Evolutionary conservation across 441 rosid species (phyloP).

Genomic region (Arabidopsis hybrid): DNA sequence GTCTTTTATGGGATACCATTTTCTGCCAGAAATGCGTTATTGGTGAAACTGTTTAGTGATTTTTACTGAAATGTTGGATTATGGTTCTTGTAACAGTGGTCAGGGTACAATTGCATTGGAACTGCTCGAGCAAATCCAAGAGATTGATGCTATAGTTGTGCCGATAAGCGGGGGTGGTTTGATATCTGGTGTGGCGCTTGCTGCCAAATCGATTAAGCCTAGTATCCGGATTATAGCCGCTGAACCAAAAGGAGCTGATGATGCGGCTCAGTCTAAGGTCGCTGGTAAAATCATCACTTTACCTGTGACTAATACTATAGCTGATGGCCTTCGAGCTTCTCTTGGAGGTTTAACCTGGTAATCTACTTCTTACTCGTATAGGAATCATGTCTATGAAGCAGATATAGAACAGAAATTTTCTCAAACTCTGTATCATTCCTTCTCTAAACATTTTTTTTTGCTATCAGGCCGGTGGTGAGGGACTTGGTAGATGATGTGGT

Average conservation of each 20-base stretch:
- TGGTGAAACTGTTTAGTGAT: not conserved
- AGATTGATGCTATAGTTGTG: slow-evolving; percentile 73
- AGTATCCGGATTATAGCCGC: slow-evolving; percentile 80
- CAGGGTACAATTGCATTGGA: slow-evolving; percentile 89
- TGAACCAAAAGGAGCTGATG: slow-evolving; percentile 90
- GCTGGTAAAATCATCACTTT: slow-evolving; percentile 71
- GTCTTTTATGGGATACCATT: not conserved
- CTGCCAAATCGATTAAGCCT: slow-evolving; percentile 89
- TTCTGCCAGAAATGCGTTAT: not conserved
- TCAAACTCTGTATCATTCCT: not conserved
- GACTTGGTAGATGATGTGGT: slow-evolving; percentile 83
- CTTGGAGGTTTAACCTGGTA: slow-evolving; percentile 93
- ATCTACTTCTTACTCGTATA: not conserved
- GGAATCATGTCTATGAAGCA: not conserved
- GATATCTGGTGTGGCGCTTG: slow-evolving; percentile 91
- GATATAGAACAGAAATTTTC: not conserved
- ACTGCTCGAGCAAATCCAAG: slow-evolving; percentile 77
- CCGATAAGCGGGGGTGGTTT: slow-evolving; percentile 94
- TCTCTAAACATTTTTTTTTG: not conserved
- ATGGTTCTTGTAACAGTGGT: slow-evolving; percentile 59
- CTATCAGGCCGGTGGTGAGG: slow-evolving; percentile 74
- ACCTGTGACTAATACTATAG: slow-evolving; percentile 71
- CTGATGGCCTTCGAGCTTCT: slow-evolving; percentile 90
- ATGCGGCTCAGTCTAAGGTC: slow-evolving; percentile 84
- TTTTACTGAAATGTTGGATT: no score